Conservation (phyloP, 2,329 filamentous ascomycete genomes). For the Metarhizium humberi region DNA sequence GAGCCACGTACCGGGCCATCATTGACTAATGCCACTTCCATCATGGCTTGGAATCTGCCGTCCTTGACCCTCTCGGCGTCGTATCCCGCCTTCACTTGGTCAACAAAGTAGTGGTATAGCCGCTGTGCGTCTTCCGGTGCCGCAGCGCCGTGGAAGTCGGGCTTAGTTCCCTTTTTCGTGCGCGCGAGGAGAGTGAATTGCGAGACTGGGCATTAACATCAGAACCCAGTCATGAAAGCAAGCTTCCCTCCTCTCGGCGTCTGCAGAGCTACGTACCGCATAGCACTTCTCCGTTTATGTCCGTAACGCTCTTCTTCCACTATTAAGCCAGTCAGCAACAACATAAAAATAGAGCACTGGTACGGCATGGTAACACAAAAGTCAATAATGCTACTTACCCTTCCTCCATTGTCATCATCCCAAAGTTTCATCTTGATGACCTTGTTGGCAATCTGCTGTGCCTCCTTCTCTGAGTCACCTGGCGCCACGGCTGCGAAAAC, state of each 20-base stretch:
- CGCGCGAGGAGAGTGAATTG: constrained; percentile 91
- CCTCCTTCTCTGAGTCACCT: constrained; percentile 83
- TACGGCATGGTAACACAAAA: not conserved
- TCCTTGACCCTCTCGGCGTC: constrained; percentile 71
- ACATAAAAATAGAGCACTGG: not conserved
- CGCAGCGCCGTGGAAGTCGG: constrained; percentile 86
- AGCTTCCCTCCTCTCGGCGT: not conserved
- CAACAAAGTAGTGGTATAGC: constrained; percentile 77
- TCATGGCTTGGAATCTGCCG: constrained; percentile 98
- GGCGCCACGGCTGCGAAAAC: constrained; percentile 88
- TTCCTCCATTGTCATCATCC: constrained; percentile 68
- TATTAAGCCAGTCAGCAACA: constrained; percentile 25
- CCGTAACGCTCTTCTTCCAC: constrained; percentile 87
- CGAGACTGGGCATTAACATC: constrained; percentile 54
- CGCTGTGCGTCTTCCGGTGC: constrained; percentile 66
- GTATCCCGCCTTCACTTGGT: constrained; percentile 66
- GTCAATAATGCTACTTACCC: constrained; percentile 35
- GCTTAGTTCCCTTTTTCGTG: constrained; percentile 93
- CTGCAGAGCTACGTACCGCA: constrained; percentile 54
- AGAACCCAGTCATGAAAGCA: not conserved
- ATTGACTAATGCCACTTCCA: constrained; percentile 90
- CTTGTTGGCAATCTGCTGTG: constrained; percentile 73
- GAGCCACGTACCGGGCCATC: constrained; percentile 54
- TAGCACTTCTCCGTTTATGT: constrained; percentile 86
- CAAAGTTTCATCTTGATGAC: constrained; percentile 85